phyloP scores from a whole-genome alignment of 768 basidiomycete genomes.

The Boletus vinaceobasis region DNA sequence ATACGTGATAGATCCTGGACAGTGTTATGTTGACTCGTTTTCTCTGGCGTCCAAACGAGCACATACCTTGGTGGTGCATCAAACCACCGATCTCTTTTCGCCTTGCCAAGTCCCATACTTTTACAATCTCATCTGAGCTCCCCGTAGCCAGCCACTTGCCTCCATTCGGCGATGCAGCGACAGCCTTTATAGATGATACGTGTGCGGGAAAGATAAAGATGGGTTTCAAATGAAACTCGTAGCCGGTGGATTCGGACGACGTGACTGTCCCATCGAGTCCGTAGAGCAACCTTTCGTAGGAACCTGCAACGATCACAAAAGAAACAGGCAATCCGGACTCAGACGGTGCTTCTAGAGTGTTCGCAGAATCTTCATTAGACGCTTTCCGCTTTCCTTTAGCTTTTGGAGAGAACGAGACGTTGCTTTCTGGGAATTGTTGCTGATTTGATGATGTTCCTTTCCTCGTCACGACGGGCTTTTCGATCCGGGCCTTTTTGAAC shows the following conservation, averaged over 20 bases:
- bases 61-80: slow-evolving; percentile 89
- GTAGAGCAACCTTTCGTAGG: slow-evolving; percentile 95
- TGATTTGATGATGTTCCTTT: slow-evolving; percentile 1
- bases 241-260: slow-evolving; percentile 21
- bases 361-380: background rate
- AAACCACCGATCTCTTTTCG: slow-evolving; percentile 92
- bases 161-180: slow-evolving; percentile 82
- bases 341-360: slow-evolving; percentile 3
- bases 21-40: background rate
- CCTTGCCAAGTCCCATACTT: slow-evolving; percentile 92
- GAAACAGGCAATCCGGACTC: slow-evolving; percentile 42
- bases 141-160: slow-evolving; percentile 97
- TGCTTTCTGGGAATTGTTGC: background rate
- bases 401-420: slow-evolving; percentile 20
- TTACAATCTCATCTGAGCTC: slow-evolving; percentile 93
- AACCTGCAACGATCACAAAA: slow-evolving; percentile 88
- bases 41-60: background rate
- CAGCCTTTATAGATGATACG: slow-evolving; percentile 86
- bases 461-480: slow-evolving; percentile 6
- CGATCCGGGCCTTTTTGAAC: slow-evolving; percentile 24
- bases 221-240: slow-evolving; percentile 55
- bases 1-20: slow-evolving; percentile 84
- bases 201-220: slow-evolving; percentile 98
- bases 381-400: slow-evolving; percentile 30
- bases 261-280: slow-evolving; percentile 70